These are phyloP conservation scores for Lumnitzera littorea DNA, from an alignment of 345 rosid species.

Conservation along the genomic window DNA sequence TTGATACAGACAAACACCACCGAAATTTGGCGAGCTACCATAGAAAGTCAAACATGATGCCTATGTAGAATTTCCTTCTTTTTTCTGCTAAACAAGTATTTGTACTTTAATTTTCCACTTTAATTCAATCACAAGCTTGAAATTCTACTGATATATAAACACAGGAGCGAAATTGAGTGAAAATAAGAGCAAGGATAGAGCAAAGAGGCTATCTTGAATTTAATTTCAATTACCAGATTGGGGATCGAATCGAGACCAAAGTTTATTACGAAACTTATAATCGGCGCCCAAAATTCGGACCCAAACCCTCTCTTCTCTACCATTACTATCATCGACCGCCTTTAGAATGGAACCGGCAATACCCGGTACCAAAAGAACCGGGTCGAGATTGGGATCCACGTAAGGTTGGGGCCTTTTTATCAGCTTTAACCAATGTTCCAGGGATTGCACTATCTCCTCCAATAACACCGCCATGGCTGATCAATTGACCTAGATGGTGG, in stretches of 20 bases:
- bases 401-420: slow-evolving; percentile 46
- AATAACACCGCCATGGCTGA: slow-evolving; percentile 46
- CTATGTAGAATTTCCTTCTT: no score
- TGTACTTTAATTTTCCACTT: no score
- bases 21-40: no score
- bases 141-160: not conserved
- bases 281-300: slow-evolving; percentile 81
- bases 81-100: no score
- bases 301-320: slow-evolving; percentile 77
- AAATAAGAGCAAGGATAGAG: not conserved
- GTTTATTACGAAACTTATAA: slow-evolving; percentile 62
- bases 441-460: slow-evolving; percentile 65
- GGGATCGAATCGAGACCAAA: slow-evolving; percentile 93
- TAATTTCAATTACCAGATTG: slow-evolving; percentile 39
- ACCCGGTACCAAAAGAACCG: slow-evolving; percentile 85
- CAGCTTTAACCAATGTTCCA: slow-evolving; percentile 64
- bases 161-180: not conserved
- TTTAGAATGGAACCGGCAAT: slow-evolving; percentile 79
- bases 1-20: no score
- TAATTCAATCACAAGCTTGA: no score
- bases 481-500: not conserved
- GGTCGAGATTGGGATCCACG: slow-evolving; percentile 79
- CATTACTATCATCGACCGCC: slow-evolving; percentile 55
- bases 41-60: not conserved
- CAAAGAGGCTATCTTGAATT: not conserved